Conservation (phyloP, 163 green algal genomes). For the Trebouxia gelatinosa region DNA sequence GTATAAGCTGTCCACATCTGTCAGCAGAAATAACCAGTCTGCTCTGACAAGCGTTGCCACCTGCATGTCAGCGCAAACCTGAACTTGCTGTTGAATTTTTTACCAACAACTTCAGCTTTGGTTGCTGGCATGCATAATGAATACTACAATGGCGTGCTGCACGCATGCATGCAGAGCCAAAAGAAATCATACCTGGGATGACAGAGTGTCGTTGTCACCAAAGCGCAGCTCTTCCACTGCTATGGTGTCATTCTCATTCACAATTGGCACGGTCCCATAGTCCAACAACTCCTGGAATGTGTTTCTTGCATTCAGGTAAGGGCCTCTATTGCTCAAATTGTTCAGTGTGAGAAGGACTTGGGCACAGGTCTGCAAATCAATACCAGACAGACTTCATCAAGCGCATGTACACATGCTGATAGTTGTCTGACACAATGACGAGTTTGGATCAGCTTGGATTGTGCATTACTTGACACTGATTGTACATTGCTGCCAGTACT, state of each 20-base stretch:
- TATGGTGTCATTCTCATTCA: conserved; percentile 98
- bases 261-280: conserved; percentile 82
- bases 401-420: neutral
- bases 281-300: conserved; percentile 87
- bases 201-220: conserved; percentile 96
- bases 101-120: neutral
- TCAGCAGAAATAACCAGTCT: conserved; percentile 92
- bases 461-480: neutral
- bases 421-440: neutral
- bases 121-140: neutral
- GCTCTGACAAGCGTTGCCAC: conserved; percentile 87
- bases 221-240: conserved; percentile 91
- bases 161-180: neutral
- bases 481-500: too few species aligned
- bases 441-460: neutral
- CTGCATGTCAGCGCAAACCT: conserved; percentile 39
- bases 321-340: conserved; percentile 80
- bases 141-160: neutral
- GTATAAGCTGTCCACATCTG: conserved; percentile 92
- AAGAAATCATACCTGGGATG: conserved; percentile 63
- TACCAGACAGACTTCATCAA: neutral
- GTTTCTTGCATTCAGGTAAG: conserved; percentile 90
- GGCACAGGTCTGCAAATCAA: conserved; percentile 64
- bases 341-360: conserved; percentile 94
- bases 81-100: neutral